Base-by-base conservation (phyloP, 805 yeast species). In the Schwanniomyces vanrijiae region DNA sequence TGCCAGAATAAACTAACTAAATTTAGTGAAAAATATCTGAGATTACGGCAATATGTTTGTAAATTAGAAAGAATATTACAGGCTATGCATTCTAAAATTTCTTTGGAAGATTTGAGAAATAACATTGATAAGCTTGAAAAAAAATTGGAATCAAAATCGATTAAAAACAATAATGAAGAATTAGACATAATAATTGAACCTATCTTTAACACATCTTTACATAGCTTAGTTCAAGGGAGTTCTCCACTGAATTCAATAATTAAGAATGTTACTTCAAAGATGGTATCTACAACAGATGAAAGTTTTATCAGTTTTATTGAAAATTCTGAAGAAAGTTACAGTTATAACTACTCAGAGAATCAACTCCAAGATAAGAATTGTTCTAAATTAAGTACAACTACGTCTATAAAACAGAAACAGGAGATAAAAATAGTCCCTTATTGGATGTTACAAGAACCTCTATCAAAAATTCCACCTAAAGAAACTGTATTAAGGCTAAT, bases 291-390 rank as follows among this genome's bases (percentile, higher is more conserved):
- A 3, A 45, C 58, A 1, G 56, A 55, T 28, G 54, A 53, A 34
- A 53, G 56, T 26, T 55, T 55, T 41, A 50, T 55, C 3, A 49
- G 44, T 2, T 55, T 53, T 28, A 53, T 55, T 33, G 45, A 47
- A 11, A 48, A 42, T n/a, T 22, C 33, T 18, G n/a, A 21, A 7
- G 34, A 35, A 22, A 11, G 2, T 6, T 5, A 10, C 2, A 13
- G 4, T 13, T 9, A 20, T 21, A 9, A 20, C 2, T 20, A 14
- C 2, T 20, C 22, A 5, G 14, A 20, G 20, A 13, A 9, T 20
- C 22, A 41, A 16, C 13, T 11, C 13, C 10, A n/a, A 11, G 14
- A 21, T 25, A 11, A 26, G 28, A 2, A 39, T 35, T 14, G 21
- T 11, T 6, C 7, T 39, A n/a, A 24, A 37, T 20, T 21, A 39